Conservation (phyloP, 2,329 filamentous ascomycete species). For the Niveomyces coronatus region DNA sequence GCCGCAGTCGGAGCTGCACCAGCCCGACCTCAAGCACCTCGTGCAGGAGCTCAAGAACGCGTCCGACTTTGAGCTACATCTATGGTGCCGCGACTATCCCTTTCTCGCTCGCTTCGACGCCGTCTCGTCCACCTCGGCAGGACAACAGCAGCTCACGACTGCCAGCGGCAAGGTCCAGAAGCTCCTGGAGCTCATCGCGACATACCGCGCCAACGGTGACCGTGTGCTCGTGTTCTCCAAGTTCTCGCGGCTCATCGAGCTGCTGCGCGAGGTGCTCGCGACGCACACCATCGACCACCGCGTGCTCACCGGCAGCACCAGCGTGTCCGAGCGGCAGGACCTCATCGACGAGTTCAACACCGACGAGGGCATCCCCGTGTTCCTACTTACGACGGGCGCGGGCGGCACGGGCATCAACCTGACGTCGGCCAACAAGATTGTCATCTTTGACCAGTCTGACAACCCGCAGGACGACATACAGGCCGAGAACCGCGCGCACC, state of each 20-base stretch:
- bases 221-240: slow-evolving; percentile 86
- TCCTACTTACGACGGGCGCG: slow-evolving; percentile 85
- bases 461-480: slow-evolving; percentile 98
- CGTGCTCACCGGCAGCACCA: slow-evolving; percentile 76
- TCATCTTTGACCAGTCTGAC: slow-evolving; percentile 95
- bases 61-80: slow-evolving; percentile 55
- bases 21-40: slow-evolving; percentile 41
- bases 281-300: slow-evolving; percentile 65
- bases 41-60: slow-evolving; percentile 45
- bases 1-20: slow-evolving; percentile 41
- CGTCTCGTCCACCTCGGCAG: no score
- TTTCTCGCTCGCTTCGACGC: slow-evolving; percentile 46
- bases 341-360: slow-evolving; percentile 81
- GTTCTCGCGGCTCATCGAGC: slow-evolving; percentile 85
- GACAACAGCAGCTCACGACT: slow-evolving; percentile 48
- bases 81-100: slow-evolving; percentile 52
- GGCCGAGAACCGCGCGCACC: slow-evolving; percentile 91
- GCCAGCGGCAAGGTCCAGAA: slow-evolving; percentile 78
- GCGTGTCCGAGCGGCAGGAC: slow-evolving; percentile 72
- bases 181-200: slow-evolving; percentile 61
- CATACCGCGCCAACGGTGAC: slow-evolving; percentile 72
- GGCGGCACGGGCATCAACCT: slow-evolving; percentile 97
- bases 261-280: slow-evolving; percentile 73
- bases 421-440: slow-evolving; percentile 90
- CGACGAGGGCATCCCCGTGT: slow-evolving; percentile 70